Evolutionary conservation across 2,329 filamentous ascomycete species (phyloP).

Genomic region (Aspergillus carbonarius): DNA sequence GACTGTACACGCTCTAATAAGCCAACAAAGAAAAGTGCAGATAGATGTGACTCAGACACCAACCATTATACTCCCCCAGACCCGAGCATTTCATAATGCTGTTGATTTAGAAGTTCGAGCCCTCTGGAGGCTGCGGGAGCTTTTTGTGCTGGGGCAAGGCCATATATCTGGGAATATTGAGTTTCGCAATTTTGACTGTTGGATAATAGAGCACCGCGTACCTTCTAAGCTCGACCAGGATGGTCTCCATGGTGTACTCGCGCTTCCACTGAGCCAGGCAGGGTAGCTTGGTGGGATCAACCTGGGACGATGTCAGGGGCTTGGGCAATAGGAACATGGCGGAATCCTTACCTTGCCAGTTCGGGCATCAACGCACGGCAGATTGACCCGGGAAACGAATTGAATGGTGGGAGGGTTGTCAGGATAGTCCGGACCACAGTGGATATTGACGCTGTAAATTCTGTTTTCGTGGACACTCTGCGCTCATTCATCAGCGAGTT

Average conservation of each 20-base stretch:
- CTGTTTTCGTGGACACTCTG: conserved; percentile 97
- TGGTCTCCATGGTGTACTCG: conserved; percentile 92
- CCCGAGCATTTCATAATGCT: conserved; percentile 22
- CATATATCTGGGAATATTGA: conserved; percentile 71
- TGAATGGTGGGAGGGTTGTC: conserved; percentile 84
- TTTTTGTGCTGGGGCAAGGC: conserved; percentile 90
- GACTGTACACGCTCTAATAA: conserved; percentile 39
- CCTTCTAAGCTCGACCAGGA: conserved; percentile 82
- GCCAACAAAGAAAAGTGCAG: conserved; percentile 22
- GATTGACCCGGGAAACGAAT: conserved; percentile 91
- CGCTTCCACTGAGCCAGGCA: conserved; percentile 89
- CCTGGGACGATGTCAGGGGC: conserved; percentile 46
- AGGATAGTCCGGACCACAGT: conserved; percentile 87
- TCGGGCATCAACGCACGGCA: conserved; percentile 83
- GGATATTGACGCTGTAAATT: conserved; percentile 97
- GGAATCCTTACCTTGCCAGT: conserved; percentile 64
- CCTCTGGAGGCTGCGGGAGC: conserved; percentile 88
- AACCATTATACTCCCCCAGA: conserved; percentile 32
- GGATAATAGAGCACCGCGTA: conserved; percentile 38
- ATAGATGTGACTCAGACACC: conserved; percentile 24
- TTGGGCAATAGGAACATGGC: not conserved
- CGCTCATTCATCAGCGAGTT: conserved; percentile 9
- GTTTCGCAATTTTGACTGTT: conserved; percentile 26
- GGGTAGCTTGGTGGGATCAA: conserved; percentile 79
- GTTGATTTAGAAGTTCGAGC: conserved; percentile 57